phyloP scores from a whole-genome alignment of 139 green algal genomes.

The Raphidocelis subcapitata region DNA sequence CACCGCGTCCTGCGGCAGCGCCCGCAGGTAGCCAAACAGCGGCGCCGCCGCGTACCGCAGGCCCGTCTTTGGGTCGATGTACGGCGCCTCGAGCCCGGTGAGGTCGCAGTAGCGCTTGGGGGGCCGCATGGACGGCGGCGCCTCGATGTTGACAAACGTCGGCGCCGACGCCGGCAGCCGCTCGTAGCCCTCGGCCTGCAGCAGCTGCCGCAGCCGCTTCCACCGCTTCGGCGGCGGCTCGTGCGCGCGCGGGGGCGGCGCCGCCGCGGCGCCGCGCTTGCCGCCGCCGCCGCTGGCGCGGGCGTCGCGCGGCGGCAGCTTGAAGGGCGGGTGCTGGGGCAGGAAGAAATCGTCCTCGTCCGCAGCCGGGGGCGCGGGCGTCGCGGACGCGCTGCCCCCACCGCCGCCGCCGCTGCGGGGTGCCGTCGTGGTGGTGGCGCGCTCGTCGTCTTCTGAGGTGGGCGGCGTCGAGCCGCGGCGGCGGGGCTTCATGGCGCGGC shows the following conservation, averaged over 20 bases:
- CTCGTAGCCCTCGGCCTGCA: constrained; percentile 43
- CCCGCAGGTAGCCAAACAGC: constrained; percentile 27
- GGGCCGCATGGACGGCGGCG: constrained; percentile 61
- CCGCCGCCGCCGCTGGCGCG: too few relatives aligned
- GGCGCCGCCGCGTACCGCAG: constrained; percentile 46
- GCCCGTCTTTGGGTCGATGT: constrained; percentile 54
- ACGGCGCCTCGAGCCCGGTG: constrained; percentile 50
- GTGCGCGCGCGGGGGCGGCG: too few relatives aligned
- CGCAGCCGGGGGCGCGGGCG: neutral
- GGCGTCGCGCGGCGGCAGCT: neutral
- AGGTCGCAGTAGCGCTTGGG: constrained; percentile 67
- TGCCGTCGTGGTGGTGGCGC: too few relatives aligned
- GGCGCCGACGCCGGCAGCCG: constrained; percentile 30
- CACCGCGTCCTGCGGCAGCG: constrained; percentile 36
- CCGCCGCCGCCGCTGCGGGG: too few relatives aligned
- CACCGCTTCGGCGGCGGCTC: constrained; percentile 11
- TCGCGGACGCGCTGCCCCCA: too few relatives aligned
- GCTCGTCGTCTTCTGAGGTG: too few relatives aligned
- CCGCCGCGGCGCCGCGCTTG: too few relatives aligned
- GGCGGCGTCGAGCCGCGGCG: too few relatives aligned
- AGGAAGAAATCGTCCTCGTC: constrained; percentile 32
- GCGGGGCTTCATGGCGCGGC: too few relatives aligned
- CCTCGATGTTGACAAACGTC: constrained; percentile 58
- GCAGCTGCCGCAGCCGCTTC: constrained; percentile 48
- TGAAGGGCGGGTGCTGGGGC: constrained; percentile 28